Evolutionary conservation across 2,329 filamentous ascomycete genomes (phyloP), one percentile per base, ranked within the genome.

Genomic region (Aspergillus sp.): DNA sequence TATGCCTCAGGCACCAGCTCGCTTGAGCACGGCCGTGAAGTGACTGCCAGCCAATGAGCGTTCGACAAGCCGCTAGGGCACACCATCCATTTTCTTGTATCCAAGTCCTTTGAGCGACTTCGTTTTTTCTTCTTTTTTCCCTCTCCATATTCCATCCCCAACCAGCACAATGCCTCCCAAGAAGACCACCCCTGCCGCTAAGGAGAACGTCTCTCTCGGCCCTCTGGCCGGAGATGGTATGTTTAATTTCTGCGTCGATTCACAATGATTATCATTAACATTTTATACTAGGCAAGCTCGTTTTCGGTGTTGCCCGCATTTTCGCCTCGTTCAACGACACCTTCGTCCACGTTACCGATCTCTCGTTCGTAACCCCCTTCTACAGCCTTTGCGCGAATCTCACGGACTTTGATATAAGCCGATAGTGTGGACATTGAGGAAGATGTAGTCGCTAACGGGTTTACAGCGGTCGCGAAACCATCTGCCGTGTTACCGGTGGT

Each of bases 341-440:
- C 71, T 90, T 90, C 79, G 93, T 98, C 72, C 93, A 98, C 80
- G 89, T 98, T 72, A 98, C 93, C 80, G 93, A 97, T 95, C 89
- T 98, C 74, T 85, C 79, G 86, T 90, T 76, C 72, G 82, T 71
- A 9, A 8, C 13, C 12, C 33, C 8, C 19, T 19, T 19, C 4
- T 19, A 4, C 19, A 19, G 19, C 4, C 19, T 19, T 19, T 19
- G 19, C 19, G 19, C 19, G 19, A 19, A 19, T 19, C 4, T 4
- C 19, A 19, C 19, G 19, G 19, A 19, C 19, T 19, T 19, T 4
- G 19, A 19, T 19, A 19, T 19, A 19, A 19, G 19, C 19, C 19
- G 19, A 32, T 32, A 9, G 31, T 8, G 4, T 2, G 12, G n/a
- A 3, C 9, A 35, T n/a, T 13, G 33, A 7, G 19, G 33, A 27